Base-by-base conservation (phyloP, 495 filamentous ascomycete genomes). In the Trichoderma orchidacearum region DNA sequence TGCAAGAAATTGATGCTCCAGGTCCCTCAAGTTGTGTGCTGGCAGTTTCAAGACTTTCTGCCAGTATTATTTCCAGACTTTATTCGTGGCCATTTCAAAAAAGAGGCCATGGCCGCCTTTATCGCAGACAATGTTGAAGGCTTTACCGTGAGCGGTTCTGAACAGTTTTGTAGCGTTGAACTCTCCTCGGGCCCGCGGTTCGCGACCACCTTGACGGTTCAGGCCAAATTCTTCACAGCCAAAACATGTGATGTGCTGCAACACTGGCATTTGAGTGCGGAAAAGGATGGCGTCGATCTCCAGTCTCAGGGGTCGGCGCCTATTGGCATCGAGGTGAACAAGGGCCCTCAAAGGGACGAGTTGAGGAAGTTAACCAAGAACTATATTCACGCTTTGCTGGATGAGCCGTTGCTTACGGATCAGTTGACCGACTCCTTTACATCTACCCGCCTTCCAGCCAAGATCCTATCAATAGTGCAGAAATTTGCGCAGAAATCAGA, bases 11-110 rank as follows among this genome's bases (percentile, higher is more conserved):
- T 70, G 58, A 63, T 67, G 30, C 63, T 65, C 29, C 65, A 66
- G 53, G 71, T 79, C 0, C 72, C 74, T 6, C 65, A 72, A 52
- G 70, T 68, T 29, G 62, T 72, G 30, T 72, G 72, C 61, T 75
- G 73, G 72, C 72, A 75, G 63, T 74, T 71, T 38, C 61, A 63
- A 25, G 70, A 80, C 58, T 77, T 77, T 48, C 58, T 70, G 5
- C 61, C 60, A 0, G 68, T 74, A 5, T 59, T 77, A 23, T 77
- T 77, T 34, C 74, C 74, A 1, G 69, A 70, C n/a, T 79, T 74
- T 58, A 72, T 78, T 54, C 62, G 74, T 15, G 54, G 56, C 2
- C 75, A 78, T 60, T 71, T 78, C 57, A 63, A 65, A 21, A 71
- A 68, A 41, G 68, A 73, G 23, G 67, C 72, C 58, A 72, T 77